Evolutionary conservation across 176 grass and related monocot species (phyloP).

Genomic region (Carex scoparia): DNA sequence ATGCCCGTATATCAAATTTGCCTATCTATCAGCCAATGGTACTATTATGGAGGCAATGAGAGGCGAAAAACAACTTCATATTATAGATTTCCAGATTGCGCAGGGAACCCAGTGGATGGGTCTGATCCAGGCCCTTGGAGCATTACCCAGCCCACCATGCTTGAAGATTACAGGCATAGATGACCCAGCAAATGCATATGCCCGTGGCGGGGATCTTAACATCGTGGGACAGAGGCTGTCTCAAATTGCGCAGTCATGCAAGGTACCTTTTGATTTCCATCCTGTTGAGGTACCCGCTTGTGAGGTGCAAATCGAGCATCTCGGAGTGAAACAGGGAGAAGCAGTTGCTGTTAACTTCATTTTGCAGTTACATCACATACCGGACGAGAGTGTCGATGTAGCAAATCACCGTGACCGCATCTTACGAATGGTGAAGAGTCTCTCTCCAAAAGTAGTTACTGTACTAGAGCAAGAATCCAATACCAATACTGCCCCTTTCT

Average conservation of each 20-base stretch:
- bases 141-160: conserved; percentile 48
- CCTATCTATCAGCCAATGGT: conserved; percentile 79
- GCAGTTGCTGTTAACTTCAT: conserved; percentile 81
- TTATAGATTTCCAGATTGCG: conserved; percentile 92
- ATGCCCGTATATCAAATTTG: conserved; percentile 96
- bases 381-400: conserved; percentile 82
- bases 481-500: conserved; percentile 79
- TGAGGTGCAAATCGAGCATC: conserved; percentile 49
- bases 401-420: conserved; percentile 72
- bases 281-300: conserved; percentile 28
- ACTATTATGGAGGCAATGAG: conserved; percentile 75
- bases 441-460: conserved; percentile 77
- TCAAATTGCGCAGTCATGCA: conserved; percentile 57
- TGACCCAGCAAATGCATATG: conserved; percentile 68
- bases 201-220: conserved; percentile 65
- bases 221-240: conserved; percentile 65
- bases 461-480: conserved; percentile 89
- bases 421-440: conserved; percentile 62
- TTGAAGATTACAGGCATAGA: conserved; percentile 82
- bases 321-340: conserved; percentile 51
- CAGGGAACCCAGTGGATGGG: conserved; percentile 84
- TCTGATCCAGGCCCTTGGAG: conserved; percentile 74
- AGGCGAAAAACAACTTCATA: conserved; percentile 73
- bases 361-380: conserved; percentile 81
- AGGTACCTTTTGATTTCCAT: conserved; percentile 85